Conservation (phyloP, 768 basidiomycete species). For the Pluteus cervinus region DNA sequence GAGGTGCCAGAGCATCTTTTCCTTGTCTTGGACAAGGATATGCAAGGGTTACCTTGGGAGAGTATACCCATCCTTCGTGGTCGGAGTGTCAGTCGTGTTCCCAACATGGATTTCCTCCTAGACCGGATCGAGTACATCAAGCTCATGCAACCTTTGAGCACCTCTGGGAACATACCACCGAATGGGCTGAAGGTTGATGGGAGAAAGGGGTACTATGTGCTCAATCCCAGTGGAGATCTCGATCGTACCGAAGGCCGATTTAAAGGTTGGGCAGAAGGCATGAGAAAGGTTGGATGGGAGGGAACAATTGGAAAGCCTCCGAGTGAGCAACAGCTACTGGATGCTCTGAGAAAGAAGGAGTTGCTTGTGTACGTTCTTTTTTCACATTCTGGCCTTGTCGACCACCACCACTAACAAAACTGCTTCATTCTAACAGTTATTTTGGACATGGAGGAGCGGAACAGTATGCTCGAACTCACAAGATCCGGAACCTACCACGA, state of each 20-base stretch:
- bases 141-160: constrained; percentile 24
- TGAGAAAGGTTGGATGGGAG: constrained; percentile 75
- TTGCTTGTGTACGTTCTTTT: constrained; percentile 78
- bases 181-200: constrained; percentile 58
- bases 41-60: constrained; percentile 94
- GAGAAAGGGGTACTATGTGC: constrained; percentile 68
- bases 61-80: constrained; percentile 83
- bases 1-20: constrained; percentile 76
- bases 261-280: constrained; percentile 66
- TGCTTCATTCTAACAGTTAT: constrained; percentile 49
- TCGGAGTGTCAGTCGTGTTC: constrained; percentile 87
- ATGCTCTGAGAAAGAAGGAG: constrained; percentile 69
- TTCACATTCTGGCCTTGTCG: background rate
- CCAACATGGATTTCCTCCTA: constrained; percentile 80
- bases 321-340: constrained; percentile 76
- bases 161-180: constrained; percentile 12
- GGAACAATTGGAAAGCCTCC: constrained; percentile 73
- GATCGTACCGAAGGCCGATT: constrained; percentile 79
- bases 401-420: constrained; percentile 2
- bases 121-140: constrained; percentile 70
- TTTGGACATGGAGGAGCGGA: constrained; percentile 97
- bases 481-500: constrained; percentile 70
- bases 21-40: constrained; percentile 82
- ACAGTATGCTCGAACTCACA: constrained; percentile 87
- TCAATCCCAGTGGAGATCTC: constrained; percentile 93